Evolutionary conservation across 768 basidiomycete genomes (phyloP), one percentile per base, ranked within the genome.

Genomic region (Hebeloma cylindrosporum): DNA sequence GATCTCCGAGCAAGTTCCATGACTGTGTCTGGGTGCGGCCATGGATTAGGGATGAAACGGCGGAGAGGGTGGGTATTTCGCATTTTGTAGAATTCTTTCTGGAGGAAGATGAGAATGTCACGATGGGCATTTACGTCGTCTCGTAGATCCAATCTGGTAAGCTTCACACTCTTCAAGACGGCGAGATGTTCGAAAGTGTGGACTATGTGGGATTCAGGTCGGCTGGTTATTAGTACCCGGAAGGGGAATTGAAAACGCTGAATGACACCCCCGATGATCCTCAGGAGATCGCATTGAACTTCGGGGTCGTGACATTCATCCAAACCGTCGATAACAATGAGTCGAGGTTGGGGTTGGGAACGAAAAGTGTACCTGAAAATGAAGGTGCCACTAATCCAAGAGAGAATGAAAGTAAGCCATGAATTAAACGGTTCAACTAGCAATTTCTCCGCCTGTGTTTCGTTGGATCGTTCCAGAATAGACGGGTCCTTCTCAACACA

Each of bases 241-340:
- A 54, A 14, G 1, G 53, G 49, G 3, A 43, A 23, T 4, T 7
- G 31, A 9, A 6, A 13, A 6, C 40, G 21, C 25, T 45, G 29
- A 10, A 46, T 29, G 29, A 42, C 40, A 14, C 40, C 17, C 17
- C 14, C 29, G 0, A 54, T 37, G 7, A 43, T 22, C n/a, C 44
- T 37, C 13, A 51, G 28, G 13, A 54, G 33, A 25, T 43, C 43
- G 3, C 40, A 16, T n/a, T 54, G 53, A 13, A 31, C 39, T 9
- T 40, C 39, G 5, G 30, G 30, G n/a, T 48, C 47, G 3, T 35
- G 16, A 26, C 53, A 54, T 34, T 54, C 53, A 17, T 54, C 50
- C 0, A 54, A 35, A 3, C 47, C 50, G 20, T 54, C 53, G 14
- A 56, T 50, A 8, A 56, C 33, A 23, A 53, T 9, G 4, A 53